phyloP scores from a whole-genome alignment of 179 eudicot species.

The Sideroxylon spinosum region DNA sequence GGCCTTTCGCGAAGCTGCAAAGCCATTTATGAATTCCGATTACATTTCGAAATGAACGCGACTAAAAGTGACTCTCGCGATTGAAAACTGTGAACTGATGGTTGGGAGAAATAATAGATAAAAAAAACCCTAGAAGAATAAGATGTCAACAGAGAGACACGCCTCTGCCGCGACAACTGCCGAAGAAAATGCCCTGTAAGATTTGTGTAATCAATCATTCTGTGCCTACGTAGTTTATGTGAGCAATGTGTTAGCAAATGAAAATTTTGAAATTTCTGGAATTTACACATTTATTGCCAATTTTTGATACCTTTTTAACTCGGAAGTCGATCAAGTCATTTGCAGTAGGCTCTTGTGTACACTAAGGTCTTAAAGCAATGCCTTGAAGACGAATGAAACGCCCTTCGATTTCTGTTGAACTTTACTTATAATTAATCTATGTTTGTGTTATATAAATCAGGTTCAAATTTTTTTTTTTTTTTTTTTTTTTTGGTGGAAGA shows the following conservation, averaged over 20 bases:
- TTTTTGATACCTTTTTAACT: neutral
- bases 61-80: neutral
- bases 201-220: neutral
- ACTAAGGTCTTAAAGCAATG: neutral
- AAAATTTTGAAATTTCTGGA: neutral
- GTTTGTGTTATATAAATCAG: too few species aligned
- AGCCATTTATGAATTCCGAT: neutral
- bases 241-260: neutral
- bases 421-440: neutral
- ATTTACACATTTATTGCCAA: neutral
- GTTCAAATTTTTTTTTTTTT: too few species aligned
- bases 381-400: too few species aligned
- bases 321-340: neutral
- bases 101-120: neutral
- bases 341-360: neutral
- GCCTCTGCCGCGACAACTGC: conserved; percentile 40
- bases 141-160: conserved; percentile 41
- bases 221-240: neutral
- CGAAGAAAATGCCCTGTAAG: conserved; percentile 60
- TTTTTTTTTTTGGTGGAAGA: too few species aligned
- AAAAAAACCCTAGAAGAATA: conserved; percentile 13
- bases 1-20: too few species aligned
- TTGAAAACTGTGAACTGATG: neutral
- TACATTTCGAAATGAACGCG: neutral
- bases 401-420: neutral